These are phyloP conservation scores for Cercospora brassicicola DNA, from an alignment of 2,329 filamentous ascomycete species.

Conservation along the genomic window DNA sequence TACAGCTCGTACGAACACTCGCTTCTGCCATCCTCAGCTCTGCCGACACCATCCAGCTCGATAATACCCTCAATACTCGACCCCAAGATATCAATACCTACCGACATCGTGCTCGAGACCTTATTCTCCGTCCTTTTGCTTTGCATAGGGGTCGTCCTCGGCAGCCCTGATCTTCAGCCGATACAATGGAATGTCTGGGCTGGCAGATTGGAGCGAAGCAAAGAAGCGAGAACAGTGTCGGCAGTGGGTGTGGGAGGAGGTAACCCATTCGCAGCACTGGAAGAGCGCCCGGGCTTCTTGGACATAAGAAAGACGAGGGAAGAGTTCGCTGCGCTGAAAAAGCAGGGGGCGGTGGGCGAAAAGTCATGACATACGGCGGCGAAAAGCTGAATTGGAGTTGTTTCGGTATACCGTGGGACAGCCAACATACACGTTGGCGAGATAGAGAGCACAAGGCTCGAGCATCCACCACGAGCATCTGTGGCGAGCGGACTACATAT, in stretches of 20 bases:
- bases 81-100: slow-evolving; percentile 57
- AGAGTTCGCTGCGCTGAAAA: slow-evolving; percentile 76
- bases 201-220: slow-evolving; percentile 72
- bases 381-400: not conserved
- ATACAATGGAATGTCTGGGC: slow-evolving; percentile 83
- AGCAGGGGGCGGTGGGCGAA: slow-evolving; percentile 34
- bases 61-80: slow-evolving; percentile 38
- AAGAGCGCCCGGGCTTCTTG: slow-evolving; percentile 79
- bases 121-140: slow-evolving; percentile 76
- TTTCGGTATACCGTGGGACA: not conserved
- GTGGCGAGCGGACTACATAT: not conserved
- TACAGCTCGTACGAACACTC: slow-evolving; percentile 96
- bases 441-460: not conserved
- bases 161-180: slow-evolving; percentile 75
- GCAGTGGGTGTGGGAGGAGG: slow-evolving; percentile 71
- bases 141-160: slow-evolving; percentile 77
- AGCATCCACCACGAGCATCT: not conserved
- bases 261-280: slow-evolving; percentile 77
- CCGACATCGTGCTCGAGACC: slow-evolving; percentile 87
- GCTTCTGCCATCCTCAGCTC: slow-evolving; percentile 58
- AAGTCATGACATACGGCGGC: slow-evolving; percentile 1
- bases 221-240: slow-evolving; percentile 54
- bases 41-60: slow-evolving; percentile 36
- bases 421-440: not conserved
- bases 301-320: slow-evolving; percentile 76